Base-by-base conservation (phyloP, 1,139 yeast genomes). In the Candida glucosophila region DNA sequence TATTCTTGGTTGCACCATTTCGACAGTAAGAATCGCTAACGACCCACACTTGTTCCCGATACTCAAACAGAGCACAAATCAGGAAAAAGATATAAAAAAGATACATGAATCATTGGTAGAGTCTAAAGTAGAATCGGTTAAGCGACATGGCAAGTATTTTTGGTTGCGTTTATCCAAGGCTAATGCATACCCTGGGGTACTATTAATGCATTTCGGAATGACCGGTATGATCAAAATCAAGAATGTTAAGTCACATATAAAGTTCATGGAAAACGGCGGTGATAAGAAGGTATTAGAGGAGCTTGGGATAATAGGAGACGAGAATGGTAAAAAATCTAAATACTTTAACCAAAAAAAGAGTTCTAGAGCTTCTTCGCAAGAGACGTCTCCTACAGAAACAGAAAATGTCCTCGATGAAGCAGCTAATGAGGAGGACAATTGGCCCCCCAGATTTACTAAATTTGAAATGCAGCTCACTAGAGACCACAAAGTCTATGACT, bases 131-230 rank as follows among this genome's bases (percentile, higher is more conserved):
- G 43, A 42, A n/a, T 51, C 54, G 1, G 64, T 71, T 4, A 73
- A 73, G 11, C 51, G 81, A 9, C 77, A 75, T 36, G 82, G 82
- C 16, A 75, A 75, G 44, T 71, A 74, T 39, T 74, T 75, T 39
- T 75, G 81, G 82, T 37, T 73, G 7, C 44, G 68, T 24, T 41
- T 58, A 22, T 18, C 24, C 14, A 15, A 27, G 6, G 32, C 31
- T 2, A 17, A 24, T 14, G 13, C 11, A 9, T 30, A 31, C 6
- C 35, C 42, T 9, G 47, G 54, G 4, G 60, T 67, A 14, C 41
- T 70, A 28, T 41, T 75, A 28, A 55, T 75, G 60, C 82, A 75
- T 47, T 73, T 75, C 44, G 82, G 82, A 1, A 75, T 75, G 82
- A 73, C 82, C 5, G 82, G 82, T 2, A 72, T 74, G 77, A 50